phyloP scores from a whole-genome alignment of 176 grass and related monocot species.

The Puccinellia tenuiflora region DNA sequence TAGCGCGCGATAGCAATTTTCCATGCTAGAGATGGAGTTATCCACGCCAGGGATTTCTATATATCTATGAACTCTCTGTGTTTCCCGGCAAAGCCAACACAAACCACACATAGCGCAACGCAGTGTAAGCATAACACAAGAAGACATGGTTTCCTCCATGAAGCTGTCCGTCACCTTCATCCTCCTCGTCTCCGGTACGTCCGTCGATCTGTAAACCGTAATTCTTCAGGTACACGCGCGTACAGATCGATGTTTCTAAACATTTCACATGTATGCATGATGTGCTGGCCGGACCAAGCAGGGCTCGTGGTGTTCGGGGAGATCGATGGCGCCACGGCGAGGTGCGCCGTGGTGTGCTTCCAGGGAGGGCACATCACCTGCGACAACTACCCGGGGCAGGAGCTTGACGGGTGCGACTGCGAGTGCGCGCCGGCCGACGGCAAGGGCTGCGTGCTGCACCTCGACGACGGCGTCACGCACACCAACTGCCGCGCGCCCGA shows the following conservation, averaged over 20 bases:
- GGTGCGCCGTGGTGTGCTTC: slow-evolving; percentile 10
- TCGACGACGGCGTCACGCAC: not conserved
- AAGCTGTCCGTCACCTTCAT: not conserved
- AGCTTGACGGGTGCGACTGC: slow-evolving; percentile 41
- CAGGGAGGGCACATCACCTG: slow-evolving; percentile 41
- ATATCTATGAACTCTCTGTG: not conserved
- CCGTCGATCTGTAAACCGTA: no score
- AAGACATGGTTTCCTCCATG: not conserved
- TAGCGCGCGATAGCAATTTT: not conserved
- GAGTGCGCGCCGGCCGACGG: slow-evolving; percentile 21
- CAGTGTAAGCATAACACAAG: not conserved
- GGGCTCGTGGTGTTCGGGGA: slow-evolving; percentile 16
- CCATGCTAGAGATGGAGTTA: not conserved
- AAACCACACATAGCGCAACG: not conserved
- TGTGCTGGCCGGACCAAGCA: no score
- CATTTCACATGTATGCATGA: not conserved
- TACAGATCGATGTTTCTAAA: not conserved
- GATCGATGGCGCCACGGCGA: not conserved
- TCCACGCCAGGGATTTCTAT: not conserved
- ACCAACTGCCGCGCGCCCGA: not conserved
- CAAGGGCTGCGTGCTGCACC: slow-evolving; percentile 28
- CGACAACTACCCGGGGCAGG: slow-evolving; percentile 18
- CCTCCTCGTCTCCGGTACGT: slow-evolving; percentile 3
- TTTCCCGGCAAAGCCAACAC: not conserved
- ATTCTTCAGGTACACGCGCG: not conserved